phyloP scores from a whole-genome alignment of 1,139 yeast genomes.

The Nakaseomyces uthaithaninus region DNA sequence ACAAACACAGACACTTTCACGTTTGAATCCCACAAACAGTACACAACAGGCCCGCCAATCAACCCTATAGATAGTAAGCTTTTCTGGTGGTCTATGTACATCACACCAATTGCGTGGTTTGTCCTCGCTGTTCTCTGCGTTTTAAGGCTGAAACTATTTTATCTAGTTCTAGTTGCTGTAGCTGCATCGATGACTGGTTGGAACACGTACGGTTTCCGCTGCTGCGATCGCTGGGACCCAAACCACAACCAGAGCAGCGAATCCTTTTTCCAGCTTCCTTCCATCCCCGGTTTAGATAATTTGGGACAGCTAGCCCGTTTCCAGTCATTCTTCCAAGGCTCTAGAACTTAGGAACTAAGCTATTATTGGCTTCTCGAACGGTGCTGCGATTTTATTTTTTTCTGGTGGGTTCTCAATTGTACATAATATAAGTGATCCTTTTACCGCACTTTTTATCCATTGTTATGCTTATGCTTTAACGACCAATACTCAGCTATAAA shows the following conservation, averaged over 20 bases:
- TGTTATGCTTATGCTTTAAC: too few species aligned
- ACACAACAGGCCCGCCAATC: conserved; percentile 39
- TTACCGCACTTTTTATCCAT: too few species aligned
- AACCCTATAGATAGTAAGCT: conserved; percentile 87
- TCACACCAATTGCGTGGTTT: conserved; percentile 68
- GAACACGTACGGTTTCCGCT: conserved; percentile 81
- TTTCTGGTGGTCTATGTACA: conserved; percentile 76
- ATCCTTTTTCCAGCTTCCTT: conserved; percentile 29
- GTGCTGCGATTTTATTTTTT: too few species aligned
- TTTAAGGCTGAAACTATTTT: conserved; percentile 67
- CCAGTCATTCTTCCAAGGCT: conserved; percentile 25
- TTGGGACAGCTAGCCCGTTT: conserved; percentile 21
- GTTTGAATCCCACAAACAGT: conserved; percentile 32
- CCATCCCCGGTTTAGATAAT: conserved; percentile 25
- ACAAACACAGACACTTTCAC: conserved; percentile 32
- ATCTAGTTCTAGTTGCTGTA: conserved; percentile 55
- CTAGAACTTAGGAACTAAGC: neutral
- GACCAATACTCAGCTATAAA: too few species aligned
- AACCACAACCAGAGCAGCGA: conserved; percentile 10
- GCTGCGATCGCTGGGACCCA: conserved; percentile 66
- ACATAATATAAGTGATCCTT: neutral
- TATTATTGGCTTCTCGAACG: too few species aligned
- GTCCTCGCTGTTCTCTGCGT: conserved; percentile 68
- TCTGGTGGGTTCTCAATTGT: conserved; percentile 4
- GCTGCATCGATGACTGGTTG: conserved; percentile 67